Evolutionary conservation across 2,329 filamentous ascomycete species (phyloP), one percentile per base, ranked within the genome.

Genomic region (Penicillium paneum): DNA sequence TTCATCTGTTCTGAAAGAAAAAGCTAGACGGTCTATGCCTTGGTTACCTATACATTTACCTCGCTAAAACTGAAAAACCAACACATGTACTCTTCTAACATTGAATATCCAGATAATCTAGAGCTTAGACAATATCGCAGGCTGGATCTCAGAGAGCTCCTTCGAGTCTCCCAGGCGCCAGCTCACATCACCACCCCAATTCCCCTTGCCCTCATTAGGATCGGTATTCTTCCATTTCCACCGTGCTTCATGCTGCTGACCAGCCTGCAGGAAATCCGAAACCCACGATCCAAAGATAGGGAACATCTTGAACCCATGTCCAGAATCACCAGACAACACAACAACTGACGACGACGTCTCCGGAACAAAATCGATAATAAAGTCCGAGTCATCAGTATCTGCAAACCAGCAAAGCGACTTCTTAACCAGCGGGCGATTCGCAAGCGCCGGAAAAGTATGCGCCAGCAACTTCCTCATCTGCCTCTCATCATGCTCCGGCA

Each of bases 271-370:
- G 5, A 85, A 60, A 11, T 77, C 72, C 40, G 68, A 72, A 1
- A 84, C 77, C 76, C 80, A 85, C n/a, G 71, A 66, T 0, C 83
- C 83, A n/a, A 83, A 72, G 24, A 84, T 75, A 0, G 82, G 83
- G 45, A 86, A 75, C 80, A 85, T 83, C 68, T 86, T 85, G 67
- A 85, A 85, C 0, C 79, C 81, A 62, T 86, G 83, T 0, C 83
- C 83, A 1, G 82, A 86, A 61, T 86, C 83, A 0, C 83, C 83
- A 0, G 80, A 78, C 0, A 81, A 58, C 0, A 84, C 64, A 2
- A 86, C 67, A 2, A 85, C 72, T 0, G 75, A 78, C 2, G 71
- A 69, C 1, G 68, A 65, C 0, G 75, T 80, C 0, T 71, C 66
- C 0, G 83, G 83, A 0, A 86, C 79, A 49, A 78, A 82, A 63